A percentile compares a stretch with the other conserved stretches of the same genome.
Evolutionary conservation across 2,329 filamentous ascomycete species (phyloP).

Genomic region (Trichoderma afroharzianum): DNA sequence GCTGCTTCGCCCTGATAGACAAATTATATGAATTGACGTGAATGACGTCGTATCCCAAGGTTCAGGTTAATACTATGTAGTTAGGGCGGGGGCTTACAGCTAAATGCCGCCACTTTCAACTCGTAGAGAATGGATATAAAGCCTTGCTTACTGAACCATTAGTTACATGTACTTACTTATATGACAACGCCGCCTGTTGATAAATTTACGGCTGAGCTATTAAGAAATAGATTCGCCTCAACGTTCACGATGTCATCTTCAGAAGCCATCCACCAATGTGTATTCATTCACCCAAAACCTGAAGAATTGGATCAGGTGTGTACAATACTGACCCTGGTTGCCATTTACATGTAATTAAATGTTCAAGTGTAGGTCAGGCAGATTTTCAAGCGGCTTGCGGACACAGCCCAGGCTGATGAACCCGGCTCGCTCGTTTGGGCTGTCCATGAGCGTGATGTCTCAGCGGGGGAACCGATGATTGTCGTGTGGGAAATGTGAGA

Average conservation of each 20-base stretch:
- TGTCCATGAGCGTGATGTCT: background rate
- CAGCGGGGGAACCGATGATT: background rate
- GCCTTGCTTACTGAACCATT: background rate
- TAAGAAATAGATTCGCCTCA: background rate
- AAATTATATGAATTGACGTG: background rate
- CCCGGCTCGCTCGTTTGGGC: background rate
- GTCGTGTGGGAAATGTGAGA: background rate
- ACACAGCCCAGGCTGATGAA: background rate
- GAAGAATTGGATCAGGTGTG: background rate
- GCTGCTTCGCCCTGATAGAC: background rate
- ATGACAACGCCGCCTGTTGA: background rate
- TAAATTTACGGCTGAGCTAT: background rate
- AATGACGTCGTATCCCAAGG: background rate
- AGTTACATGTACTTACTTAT: background rate
- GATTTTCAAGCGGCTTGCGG: background rate
- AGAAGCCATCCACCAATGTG: background rate
- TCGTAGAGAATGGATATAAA: background rate
- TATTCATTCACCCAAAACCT: background rate
- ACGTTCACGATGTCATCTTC: background rate
- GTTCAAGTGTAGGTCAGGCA: background rate
- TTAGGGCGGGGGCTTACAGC: background rate
- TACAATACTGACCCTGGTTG: background rate
- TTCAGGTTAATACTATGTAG: background rate
- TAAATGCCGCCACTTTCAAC: background rate
- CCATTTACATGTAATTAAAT: background rate